phyloP scores from a whole-genome alignment of 2,329 filamentous ascomycete species.

The Hortaea sp. region DNA sequence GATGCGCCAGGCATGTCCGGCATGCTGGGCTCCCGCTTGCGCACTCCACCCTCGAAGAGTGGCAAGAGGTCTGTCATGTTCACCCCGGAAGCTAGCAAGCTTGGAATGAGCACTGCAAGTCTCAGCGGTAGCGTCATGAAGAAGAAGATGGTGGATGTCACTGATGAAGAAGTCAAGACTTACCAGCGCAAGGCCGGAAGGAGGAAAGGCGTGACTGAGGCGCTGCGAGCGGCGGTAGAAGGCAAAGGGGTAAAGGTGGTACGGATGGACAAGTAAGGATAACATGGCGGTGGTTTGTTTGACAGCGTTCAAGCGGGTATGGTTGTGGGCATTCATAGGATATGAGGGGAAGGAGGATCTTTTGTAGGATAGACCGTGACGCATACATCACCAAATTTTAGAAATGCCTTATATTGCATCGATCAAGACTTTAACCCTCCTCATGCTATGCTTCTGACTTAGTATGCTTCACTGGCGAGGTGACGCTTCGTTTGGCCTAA shows the following conservation, averaged over 20 bases:
- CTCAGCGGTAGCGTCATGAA: conserved; percentile 19
- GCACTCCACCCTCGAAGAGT: conserved; percentile 17
- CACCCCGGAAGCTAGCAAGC: conserved; percentile 13
- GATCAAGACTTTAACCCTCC: too few relatives aligned
- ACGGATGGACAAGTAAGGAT: neutral
- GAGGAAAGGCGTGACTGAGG: conserved; percentile 30
- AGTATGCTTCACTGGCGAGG: too few relatives aligned
- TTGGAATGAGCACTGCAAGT: conserved; percentile 18
- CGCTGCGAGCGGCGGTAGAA: conserved; percentile 28
- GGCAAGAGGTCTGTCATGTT: conserved; percentile 20
- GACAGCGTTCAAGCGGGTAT: conserved; percentile 3
- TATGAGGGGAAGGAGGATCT: too few relatives aligned
- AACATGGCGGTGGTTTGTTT: neutral
- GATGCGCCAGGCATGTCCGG: conserved; percentile 26
- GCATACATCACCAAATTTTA: too few relatives aligned
- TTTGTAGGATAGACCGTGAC: too few relatives aligned
- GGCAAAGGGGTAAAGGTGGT: conserved; percentile 13
- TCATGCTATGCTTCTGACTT: too few relatives aligned
- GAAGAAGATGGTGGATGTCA: conserved; percentile 32
- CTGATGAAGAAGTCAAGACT: conserved; percentile 30
- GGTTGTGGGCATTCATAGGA: neutral
- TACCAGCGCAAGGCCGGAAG: conserved; percentile 24
- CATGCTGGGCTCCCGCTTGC: conserved; percentile 22
- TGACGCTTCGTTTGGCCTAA: too few relatives aligned
- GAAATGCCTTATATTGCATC: too few relatives aligned